Conservation (phyloP, 179 eudicot species). For the Vitellaria paradoxa region DNA sequence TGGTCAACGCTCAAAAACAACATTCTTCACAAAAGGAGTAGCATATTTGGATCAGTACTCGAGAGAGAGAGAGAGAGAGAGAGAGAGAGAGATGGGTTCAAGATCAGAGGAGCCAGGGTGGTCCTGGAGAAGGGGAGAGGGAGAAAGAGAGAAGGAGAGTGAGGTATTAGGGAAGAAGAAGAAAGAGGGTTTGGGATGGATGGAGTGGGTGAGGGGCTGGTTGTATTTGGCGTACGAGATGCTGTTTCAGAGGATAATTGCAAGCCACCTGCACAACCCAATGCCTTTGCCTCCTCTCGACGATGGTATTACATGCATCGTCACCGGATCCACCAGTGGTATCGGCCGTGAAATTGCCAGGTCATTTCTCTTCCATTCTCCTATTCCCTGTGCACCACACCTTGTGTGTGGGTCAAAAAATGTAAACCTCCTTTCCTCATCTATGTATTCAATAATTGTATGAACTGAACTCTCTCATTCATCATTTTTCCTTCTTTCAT, state of each 20-base stretch:
- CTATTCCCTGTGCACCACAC: neutral
- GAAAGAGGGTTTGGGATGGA: constrained; percentile 77
- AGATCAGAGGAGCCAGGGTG: too few relatives aligned
- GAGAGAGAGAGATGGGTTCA: too few relatives aligned
- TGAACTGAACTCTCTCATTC: too few relatives aligned
- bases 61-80: too few relatives aligned
- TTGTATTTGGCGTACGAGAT: constrained; percentile 57
- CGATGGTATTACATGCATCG: constrained; percentile 67
- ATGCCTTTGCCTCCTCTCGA: constrained; percentile 77
- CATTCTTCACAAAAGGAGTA: too few relatives aligned
- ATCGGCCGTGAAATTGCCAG: constrained; percentile 87
- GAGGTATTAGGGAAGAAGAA: constrained; percentile 12
- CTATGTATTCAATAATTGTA: too few relatives aligned
- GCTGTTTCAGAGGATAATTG: constrained; percentile 77
- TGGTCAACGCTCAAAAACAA: too few relatives aligned
- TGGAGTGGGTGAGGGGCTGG: constrained; percentile 88
- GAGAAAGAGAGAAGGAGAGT: neutral
- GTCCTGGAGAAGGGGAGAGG: too few relatives aligned
- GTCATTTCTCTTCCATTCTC: constrained; percentile 7
- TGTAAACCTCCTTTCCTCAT: too few relatives aligned
- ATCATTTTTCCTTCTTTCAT: too few relatives aligned
- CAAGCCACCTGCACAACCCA: constrained; percentile 74
- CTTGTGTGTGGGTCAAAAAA: neutral
- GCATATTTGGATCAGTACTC: too few relatives aligned
- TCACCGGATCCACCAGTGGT: constrained; percentile 91